These are phyloP conservation scores for Ophiosphaerella narmari DNA, from an alignment of 2,329 filamentous ascomycete genomes.

Conservation along the genomic window DNA sequence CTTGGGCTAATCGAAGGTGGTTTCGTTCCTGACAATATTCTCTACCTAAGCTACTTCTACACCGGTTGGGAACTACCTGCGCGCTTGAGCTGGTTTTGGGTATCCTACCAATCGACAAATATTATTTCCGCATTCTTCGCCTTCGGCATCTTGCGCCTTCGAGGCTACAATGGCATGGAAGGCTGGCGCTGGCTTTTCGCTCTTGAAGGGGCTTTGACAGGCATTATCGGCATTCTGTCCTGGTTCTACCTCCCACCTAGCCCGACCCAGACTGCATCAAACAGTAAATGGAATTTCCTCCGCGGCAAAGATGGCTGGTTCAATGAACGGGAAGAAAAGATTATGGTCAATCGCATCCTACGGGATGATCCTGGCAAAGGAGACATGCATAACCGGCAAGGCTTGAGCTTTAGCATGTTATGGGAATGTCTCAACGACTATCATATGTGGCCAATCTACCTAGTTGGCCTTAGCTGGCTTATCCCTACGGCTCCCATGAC, in stretches of 20 bases:
- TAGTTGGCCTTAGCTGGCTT: constrained; percentile 41
- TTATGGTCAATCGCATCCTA: constrained; percentile 67
- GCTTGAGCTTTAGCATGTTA: constrained; percentile 54
- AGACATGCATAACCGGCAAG: constrained; percentile 66
- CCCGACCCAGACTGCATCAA: constrained; percentile 66
- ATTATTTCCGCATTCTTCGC: constrained; percentile 63
- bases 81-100: constrained; percentile 73
- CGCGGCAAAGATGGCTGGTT: constrained; percentile 69
- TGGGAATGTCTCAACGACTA: constrained; percentile 59
- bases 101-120: constrained; percentile 62
- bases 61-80: constrained; percentile 70
- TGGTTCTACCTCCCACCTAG: constrained; percentile 52
- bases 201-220: constrained; percentile 46
- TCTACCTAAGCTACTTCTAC: constrained; percentile 78
- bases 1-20: constrained; percentile 53
- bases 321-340: constrained; percentile 68
- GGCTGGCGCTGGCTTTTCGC: constrained; percentile 63
- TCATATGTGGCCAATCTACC: constrained; percentile 57
- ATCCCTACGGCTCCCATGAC: constrained; percentile 41
- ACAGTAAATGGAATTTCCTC: constrained; percentile 47
- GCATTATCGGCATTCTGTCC: constrained; percentile 42
- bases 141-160: constrained; percentile 58
- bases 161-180: constrained; percentile 55
- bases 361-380: constrained; percentile 62
- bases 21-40: constrained; percentile 67